Evolutionary conservation across 345 rosid genomes (phyloP).

Genomic region (Dimocarpus longan): DNA sequence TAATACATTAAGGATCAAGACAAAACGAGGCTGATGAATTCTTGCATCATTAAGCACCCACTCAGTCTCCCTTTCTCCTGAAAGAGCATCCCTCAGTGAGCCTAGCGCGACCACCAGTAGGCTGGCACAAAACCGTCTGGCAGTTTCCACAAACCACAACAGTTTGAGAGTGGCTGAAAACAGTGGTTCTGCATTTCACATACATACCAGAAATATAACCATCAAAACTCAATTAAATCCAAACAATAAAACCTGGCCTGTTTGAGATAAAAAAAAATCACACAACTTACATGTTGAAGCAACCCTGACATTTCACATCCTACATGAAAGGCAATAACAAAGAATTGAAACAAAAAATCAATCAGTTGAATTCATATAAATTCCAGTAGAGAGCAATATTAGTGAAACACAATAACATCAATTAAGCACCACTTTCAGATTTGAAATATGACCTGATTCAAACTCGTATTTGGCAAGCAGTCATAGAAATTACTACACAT

Average conservation of each 20-base stretch:
- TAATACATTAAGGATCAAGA: not conserved
- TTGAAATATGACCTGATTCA: not conserved
- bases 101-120: constrained; percentile 70
- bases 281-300: constrained; percentile 66
- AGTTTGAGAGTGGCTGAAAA: constrained; percentile 79
- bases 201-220: not conserved
- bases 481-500: not conserved
- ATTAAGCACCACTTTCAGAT: not conserved
- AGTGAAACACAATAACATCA: not conserved
- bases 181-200: constrained; percentile 54
- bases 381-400: not conserved
- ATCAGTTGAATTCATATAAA: not conserved
- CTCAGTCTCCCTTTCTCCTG: constrained; percentile 61
- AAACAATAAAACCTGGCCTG: not conserved
- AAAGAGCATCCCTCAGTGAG: constrained; percentile 78
- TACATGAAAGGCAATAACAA: constrained; percentile 16
- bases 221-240: not conserved
- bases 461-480: not conserved
- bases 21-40: not conserved
- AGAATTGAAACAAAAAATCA: not conserved
- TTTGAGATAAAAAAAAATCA: not conserved
- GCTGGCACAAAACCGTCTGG: constrained; percentile 75
- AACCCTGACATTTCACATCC: constrained; percentile 85
- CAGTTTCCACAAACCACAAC: constrained; percentile 76
- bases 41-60: constrained; percentile 3